Conservation (phyloP, 2,329 filamentous ascomycete species). For the Podosphaera xanthii region DNA sequence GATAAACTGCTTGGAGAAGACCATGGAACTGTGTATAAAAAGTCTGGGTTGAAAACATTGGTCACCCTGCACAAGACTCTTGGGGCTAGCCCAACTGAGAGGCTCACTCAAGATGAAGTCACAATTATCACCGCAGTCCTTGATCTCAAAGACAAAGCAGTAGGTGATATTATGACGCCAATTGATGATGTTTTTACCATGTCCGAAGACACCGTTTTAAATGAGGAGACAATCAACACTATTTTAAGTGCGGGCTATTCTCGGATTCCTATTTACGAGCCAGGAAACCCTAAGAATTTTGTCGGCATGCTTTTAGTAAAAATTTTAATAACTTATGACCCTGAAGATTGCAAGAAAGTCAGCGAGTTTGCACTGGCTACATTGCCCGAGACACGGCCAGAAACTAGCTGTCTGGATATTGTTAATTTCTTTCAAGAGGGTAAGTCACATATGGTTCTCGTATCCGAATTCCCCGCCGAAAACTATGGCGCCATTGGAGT, state of each 20-base stretch:
- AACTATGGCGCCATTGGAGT: slow-evolving; percentile 79
- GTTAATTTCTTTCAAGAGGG: slow-evolving; percentile 99
- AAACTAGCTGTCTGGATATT: slow-evolving; percentile 93
- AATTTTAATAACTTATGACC: slow-evolving; percentile 95
- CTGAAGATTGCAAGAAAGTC: slow-evolving; percentile 71
- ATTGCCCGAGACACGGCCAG: slow-evolving; percentile 77
- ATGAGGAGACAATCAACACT: slow-evolving; percentile 82
- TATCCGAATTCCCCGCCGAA: slow-evolving; percentile 76
- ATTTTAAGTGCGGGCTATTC: slow-evolving; percentile 91
- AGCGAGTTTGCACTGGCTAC: slow-evolving; percentile 83
- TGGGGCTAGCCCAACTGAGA: slow-evolving; percentile 59
- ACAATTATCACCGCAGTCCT: slow-evolving; percentile 95
- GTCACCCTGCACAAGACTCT: slow-evolving; percentile 87
- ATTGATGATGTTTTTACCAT: slow-evolving; percentile 96
- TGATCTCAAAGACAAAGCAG: slow-evolving; percentile 87
- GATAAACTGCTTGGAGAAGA: slow-evolving; percentile 85
- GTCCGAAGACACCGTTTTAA: slow-evolving; percentile 80
- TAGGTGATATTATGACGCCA: slow-evolving; percentile 92
- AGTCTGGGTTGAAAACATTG: slow-evolving; percentile 86
- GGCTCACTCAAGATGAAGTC: slow-evolving; percentile 90
- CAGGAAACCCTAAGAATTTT: slow-evolving; percentile 67
- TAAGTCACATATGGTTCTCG: slow-evolving; percentile 95
- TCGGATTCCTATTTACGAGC: slow-evolving; percentile 78
- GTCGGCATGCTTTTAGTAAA: slow-evolving; percentile 96
- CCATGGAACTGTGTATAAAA: slow-evolving; percentile 93